Percentiles rank a stretch among this genome's conserved stretches.
Evolutionary conservation across 345 rosid species (phyloP).

Genomic region (Salix exigua): DNA sequence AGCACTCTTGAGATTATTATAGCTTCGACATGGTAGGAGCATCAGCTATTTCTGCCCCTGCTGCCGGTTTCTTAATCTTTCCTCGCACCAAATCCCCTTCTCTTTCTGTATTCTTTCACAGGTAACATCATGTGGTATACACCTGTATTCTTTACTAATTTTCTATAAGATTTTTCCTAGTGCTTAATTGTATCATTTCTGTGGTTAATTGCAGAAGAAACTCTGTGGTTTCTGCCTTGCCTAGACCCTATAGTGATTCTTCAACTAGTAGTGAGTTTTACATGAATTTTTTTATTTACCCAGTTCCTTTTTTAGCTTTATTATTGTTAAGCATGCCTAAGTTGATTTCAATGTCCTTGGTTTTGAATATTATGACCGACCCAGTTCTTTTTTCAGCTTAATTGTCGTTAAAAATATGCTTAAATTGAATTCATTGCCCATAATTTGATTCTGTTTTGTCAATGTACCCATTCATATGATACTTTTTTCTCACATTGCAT

Average conservation of each 20-base stretch:
- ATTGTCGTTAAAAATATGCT: not conserved
- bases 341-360: not conserved
- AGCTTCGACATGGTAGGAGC: conserved; percentile 36
- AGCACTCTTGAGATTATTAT: not conserved
- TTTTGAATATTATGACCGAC: not conserved
- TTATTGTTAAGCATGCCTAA: conserved; percentile 1
- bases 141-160: not conserved
- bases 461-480: not conserved
- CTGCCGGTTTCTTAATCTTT: conserved; percentile 26
- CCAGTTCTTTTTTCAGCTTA: not conserved
- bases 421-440: not conserved
- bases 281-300: conserved; percentile 2
- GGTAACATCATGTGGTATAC: conserved; percentile 23
- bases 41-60: conserved; percentile 40
- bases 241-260: conserved; percentile 37
- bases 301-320: conserved; percentile 9
- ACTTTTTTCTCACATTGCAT: not conserved
- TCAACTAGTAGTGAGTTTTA: conserved; percentile 25
- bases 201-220: conserved; percentile 32
- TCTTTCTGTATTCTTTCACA: conserved; percentile 23
- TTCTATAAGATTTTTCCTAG: not conserved
- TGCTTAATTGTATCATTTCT: not conserved
- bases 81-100: conserved; percentile 27
- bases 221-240: conserved; percentile 38
- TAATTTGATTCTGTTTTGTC: not conserved